These are phyloP conservation scores for Aquilaria sinensis DNA, from an alignment of 345 rosid genomes.

Conservation along the genomic window DNA sequence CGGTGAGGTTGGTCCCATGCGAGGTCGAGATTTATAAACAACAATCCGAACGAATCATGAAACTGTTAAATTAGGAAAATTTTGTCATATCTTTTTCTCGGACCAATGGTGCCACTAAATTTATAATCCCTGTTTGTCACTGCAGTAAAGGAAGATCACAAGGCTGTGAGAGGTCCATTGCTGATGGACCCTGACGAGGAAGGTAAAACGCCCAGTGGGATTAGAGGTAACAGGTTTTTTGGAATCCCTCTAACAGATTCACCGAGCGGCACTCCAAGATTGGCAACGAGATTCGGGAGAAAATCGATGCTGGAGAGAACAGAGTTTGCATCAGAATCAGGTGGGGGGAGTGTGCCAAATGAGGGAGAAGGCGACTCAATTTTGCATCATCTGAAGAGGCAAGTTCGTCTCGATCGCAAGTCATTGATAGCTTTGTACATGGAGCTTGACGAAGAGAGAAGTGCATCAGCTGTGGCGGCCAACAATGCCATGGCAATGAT, in stretches of 20 bases:
- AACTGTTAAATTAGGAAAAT: no score
- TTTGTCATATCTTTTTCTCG: no score
- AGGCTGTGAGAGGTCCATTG: conserved; percentile 29
- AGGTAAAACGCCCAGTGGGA: conserved; percentile 39
- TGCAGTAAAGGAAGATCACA: conserved; percentile 36
- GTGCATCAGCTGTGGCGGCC: conserved; percentile 81
- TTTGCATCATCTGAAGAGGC: conserved; percentile 58
- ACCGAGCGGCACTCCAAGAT: conserved; percentile 54
- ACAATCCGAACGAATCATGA: no score
- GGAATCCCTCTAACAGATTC: conserved; percentile 72
- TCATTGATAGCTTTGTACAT: conserved; percentile 70
- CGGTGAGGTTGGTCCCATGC: no score
- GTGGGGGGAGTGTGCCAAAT: conserved; percentile 23
- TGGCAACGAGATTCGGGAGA: conserved; percentile 32
- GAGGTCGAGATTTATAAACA: no score
- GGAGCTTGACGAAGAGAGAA: conserved; percentile 90
- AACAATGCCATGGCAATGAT: conserved; percentile 95
- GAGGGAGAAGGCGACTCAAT: conserved; percentile 47
- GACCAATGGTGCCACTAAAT: conserved; percentile 5
- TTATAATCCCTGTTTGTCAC: background rate
- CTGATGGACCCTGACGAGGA: conserved; percentile 36
- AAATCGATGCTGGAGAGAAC: conserved; percentile 52
- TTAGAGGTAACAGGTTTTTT: conserved; percentile 58
- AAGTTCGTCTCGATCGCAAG: conserved; percentile 71
- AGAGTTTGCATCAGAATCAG: conserved; percentile 34